Evolutionary conservation across 345 rosid genomes (phyloP).

Genomic region (Bretschneidera sinensis): DNA sequence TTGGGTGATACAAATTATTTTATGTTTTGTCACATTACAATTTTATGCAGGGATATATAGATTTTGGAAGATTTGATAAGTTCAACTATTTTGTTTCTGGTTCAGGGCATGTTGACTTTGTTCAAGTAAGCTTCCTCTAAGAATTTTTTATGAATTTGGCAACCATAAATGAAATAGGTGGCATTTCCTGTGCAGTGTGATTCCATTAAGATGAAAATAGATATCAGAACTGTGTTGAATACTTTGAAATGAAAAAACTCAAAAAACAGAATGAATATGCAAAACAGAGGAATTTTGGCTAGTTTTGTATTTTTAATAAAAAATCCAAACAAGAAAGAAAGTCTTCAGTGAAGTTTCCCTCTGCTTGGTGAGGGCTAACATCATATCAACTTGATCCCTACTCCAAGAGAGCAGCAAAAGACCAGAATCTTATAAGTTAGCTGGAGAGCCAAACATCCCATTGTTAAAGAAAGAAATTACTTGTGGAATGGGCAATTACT

Average conservation of each 20-base stretch:
- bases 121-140: slow-evolving; percentile 50
- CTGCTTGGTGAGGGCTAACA: too few species aligned
- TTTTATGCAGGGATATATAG: slow-evolving; percentile 77
- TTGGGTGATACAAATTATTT: not conserved
- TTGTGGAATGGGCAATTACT: not conserved
- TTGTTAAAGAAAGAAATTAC: not conserved
- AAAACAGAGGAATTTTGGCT: not conserved
- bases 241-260: not conserved
- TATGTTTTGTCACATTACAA: not conserved
- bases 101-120: slow-evolving; percentile 53
- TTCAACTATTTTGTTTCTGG: slow-evolving; percentile 62
- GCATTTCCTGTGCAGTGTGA: not conserved
- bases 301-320: too few species aligned
- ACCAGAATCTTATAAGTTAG: not conserved
- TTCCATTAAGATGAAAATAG: not conserved
- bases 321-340: not conserved
- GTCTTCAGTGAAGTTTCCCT: not conserved
- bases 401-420: too few species aligned
- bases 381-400: too few species aligned
- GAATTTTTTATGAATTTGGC: not conserved
- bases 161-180: not conserved
- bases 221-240: not conserved
- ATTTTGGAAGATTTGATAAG: slow-evolving; percentile 66
- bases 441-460: not conserved
- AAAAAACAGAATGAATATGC: not conserved